Evolutionary conservation across 108 stramenopile genomes (phyloP), one percentile per base, ranked within the genome.

Genomic region (Cyclotella atomus): DNA sequence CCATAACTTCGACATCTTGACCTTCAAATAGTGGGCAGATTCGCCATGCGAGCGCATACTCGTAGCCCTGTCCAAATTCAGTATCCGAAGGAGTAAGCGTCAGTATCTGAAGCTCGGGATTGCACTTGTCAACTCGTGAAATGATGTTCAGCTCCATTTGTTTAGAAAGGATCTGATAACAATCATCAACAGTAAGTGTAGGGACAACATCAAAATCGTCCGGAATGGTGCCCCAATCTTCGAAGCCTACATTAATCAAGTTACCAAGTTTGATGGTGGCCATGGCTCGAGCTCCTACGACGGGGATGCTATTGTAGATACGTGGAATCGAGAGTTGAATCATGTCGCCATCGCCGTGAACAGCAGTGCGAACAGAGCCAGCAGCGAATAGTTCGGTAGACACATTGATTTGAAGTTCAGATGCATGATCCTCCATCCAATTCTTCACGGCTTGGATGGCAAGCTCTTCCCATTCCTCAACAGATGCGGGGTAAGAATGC

Each of bases 21-120:
- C 45, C 32, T 2, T 60, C 70, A 35, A 71, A 60, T 20, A 34
- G 29, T 29, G 70, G 70, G 25, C 70, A 71, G 20, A 71, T 32
- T 25, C 27, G 59, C 70, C 70, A 71, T 6, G 46, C 30, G 14
- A 71, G 32, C 0, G 14, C 34, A 23, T 71, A 47, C 14, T 28
- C 34, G 41, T 71, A 71, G 19, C 59, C 59, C 19, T 34, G 2
- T 10, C 53, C 68, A 46, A 45, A 43, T 7, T 43, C 15, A 14
- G 5, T 45, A 43, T 6, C 3, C 17, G 32, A 52, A 27, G 29
- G 44, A 19, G 43, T 60, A 17, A 71, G 20, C 6, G 70, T 71
- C 46, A 71, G 60, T 4, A 71, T 65, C 17, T 46, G 44, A 24
- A 65, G 44, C 27, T 44, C 63, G 21, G 63, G 44, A 14, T 65